Conservation (phyloP, 768 basidiomycete genomes). For the Naganishia antarctica region DNA sequence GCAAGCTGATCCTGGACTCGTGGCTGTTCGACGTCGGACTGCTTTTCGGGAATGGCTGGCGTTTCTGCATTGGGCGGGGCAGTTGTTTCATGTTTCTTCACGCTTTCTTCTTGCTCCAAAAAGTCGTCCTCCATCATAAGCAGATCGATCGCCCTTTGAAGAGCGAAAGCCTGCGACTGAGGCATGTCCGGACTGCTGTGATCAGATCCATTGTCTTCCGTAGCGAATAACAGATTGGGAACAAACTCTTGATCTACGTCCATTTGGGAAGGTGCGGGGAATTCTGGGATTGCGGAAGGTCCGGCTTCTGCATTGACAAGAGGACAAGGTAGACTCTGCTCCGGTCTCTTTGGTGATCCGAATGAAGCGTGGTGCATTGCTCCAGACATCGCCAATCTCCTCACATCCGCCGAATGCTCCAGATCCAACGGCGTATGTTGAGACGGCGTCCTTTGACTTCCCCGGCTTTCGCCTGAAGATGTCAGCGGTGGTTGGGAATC, state of each 20-base stretch:
- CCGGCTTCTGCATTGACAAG: not conserved
- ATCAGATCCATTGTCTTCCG: not conserved
- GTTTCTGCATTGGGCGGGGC: not conserved
- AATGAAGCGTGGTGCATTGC: not conserved
- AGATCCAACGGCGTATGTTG: not conserved
- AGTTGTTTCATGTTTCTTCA: not conserved
- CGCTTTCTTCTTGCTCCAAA: not conserved
- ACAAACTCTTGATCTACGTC: not conserved
- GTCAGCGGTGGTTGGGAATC: not conserved
- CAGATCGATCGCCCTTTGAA: constrained; percentile 8
- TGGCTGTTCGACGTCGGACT: not conserved
- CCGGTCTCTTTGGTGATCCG: not conserved
- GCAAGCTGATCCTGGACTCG: not conserved
- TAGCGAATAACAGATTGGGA: not conserved
- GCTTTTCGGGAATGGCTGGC: not conserved
- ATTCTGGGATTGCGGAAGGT: not conserved
- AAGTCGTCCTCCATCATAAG: constrained; percentile 11
- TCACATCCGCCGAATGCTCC: not conserved
- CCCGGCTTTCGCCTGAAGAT: not conserved
- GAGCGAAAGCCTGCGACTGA: not conserved
- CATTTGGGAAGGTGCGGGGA: not conserved
- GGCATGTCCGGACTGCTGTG: not conserved
- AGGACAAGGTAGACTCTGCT: not conserved
- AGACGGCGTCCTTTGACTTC: not conserved
- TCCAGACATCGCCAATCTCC: not conserved